phyloP scores from a whole-genome alignment of 2,329 filamentous ascomycete genomes.

The Fusarium coffeatum region DNA sequence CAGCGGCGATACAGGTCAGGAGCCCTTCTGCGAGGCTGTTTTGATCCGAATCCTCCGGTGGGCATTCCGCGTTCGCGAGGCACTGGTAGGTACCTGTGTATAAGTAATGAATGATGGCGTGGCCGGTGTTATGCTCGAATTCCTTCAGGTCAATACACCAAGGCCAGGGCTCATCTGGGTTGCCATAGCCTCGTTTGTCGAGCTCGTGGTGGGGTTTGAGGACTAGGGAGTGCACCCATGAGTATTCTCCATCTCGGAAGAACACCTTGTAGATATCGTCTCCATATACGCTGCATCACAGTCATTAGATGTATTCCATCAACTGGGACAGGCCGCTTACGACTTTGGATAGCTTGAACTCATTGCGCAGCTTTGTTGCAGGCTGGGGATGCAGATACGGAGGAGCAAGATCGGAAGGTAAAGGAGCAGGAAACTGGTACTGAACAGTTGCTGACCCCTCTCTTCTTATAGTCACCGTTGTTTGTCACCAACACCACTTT shows the following conservation, averaged over 20 bases:
- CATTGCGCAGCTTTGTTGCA: no score
- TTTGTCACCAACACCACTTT: background rate
- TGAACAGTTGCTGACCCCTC: no score
- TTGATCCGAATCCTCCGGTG: no score
- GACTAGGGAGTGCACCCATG: background rate
- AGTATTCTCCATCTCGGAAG: background rate
- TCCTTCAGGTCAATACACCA: background rate
- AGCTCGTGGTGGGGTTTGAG: background rate
- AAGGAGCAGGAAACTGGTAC: no score
- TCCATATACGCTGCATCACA: accelerated
- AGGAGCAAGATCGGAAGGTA: no score
- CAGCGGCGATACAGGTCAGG: background rate
- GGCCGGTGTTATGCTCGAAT: background rate
- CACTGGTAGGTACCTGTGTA: constrained; percentile 4
- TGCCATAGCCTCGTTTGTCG: accelerated
- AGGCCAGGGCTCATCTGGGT: accelerated
- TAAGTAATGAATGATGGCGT: constrained; percentile 9
- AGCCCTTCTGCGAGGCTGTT: no score
- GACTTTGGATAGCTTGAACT: background rate
- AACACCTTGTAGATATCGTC: background rate
- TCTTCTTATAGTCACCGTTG: no score
- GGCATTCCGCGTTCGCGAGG: no score
- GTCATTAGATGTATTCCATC: no score
- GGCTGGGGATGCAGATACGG: no score
- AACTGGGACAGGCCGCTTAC: background rate